A percentile compares a stretch with the other conserved stretches of the same genome.
These are phyloP conservation scores for Arthrobotrys entomopaga DNA, from an alignment of 2,329 filamentous ascomycete species.

Conservation along the genomic window DNA sequence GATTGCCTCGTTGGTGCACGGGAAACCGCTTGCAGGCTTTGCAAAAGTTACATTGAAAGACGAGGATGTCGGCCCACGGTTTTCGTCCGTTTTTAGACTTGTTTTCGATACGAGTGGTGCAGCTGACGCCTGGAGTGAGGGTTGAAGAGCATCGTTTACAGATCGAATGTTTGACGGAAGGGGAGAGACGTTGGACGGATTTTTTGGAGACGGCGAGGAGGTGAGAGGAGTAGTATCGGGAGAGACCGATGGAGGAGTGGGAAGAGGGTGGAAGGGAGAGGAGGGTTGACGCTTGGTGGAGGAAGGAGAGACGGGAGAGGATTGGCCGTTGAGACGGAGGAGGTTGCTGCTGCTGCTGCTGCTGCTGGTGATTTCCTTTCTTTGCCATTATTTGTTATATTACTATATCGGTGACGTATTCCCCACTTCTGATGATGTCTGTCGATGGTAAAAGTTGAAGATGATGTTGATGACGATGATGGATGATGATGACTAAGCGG, in stretches of 20 bases:
- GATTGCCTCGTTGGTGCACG: conserved; percentile 8
- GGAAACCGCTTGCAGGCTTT: conserved; percentile 32
- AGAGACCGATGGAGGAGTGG: conserved; percentile 18
- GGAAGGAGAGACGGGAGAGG: conserved; percentile 48
- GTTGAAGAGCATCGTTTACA: conserved; percentile 43
- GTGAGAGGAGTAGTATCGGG: conserved; percentile 47
- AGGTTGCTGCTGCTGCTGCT: conserved; percentile 8
- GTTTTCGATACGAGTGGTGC: conserved; percentile 39
- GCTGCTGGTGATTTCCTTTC: neutral
- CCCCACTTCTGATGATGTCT: conserved; percentile 1
- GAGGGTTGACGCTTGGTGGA: conserved; percentile 39
- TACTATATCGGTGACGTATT: neutral
- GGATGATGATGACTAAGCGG: conserved; percentile 11
- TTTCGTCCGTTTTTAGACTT: conserved; percentile 38
- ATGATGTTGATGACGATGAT: neutral
- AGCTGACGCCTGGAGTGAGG: conserved; percentile 34
- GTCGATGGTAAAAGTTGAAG: neutral
- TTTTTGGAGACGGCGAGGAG: conserved; percentile 46
- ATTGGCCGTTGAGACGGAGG: conserved; percentile 33
- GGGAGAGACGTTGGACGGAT: conserved; percentile 44
- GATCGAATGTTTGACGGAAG: conserved; percentile 29
- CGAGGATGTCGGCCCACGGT: conserved; percentile 34
- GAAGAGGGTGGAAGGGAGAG: conserved; percentile 18
- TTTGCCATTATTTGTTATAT: conserved; percentile 18
- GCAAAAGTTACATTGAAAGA: conserved; percentile 33